phyloP scores from a whole-genome alignment of 1,284 basidiomycete genomes.

The Austroboletus novae-zelandiae region DNA sequence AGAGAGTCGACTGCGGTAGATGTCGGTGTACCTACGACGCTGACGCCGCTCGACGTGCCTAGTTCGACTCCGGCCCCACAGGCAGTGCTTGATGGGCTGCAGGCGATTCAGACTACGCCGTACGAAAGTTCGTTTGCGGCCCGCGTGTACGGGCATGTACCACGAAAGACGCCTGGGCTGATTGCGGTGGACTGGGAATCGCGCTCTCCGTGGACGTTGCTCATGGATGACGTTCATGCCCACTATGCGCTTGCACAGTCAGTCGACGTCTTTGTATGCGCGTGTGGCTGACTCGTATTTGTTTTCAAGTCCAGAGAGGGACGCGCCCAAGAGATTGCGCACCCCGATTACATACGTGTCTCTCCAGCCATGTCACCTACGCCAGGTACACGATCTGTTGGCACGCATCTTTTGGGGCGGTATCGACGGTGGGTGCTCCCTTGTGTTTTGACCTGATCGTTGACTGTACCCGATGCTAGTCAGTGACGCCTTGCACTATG shows the following conservation, averaged over 20 bases:
- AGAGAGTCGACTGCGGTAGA: neutral
- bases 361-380: constrained; percentile 56
- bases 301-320: constrained; percentile 51
- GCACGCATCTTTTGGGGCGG: constrained; percentile 68
- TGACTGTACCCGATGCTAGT: constrained; percentile 41
- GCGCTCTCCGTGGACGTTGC: constrained; percentile 64
- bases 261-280: constrained; percentile 1
- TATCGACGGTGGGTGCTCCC: constrained; percentile 54
- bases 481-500: constrained; percentile 61
- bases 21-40: neutral
- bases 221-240: constrained; percentile 66
- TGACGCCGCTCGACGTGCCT: constrained; percentile 21
- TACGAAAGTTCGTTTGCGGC: constrained; percentile 63
- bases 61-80: constrained; percentile 33
- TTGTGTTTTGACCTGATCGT: neutral
- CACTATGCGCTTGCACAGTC: constrained; percentile 63
- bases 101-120: constrained; percentile 55
- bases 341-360: constrained; percentile 65
- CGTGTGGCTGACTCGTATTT: neutral
- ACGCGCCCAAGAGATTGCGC: constrained; percentile 37
- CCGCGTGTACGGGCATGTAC: constrained; percentile 46
- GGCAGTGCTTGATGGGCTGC: constrained; percentile 52
- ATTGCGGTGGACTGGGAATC: constrained; percentile 71
- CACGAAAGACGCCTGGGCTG: constrained; percentile 28
- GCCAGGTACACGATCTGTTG: constrained; percentile 68